Percentiles rank a stretch among this genome's conserved stretches.
phyloP scores from a whole-genome alignment of 345 rosid genomes.

The Lepidium africanum region DNA sequence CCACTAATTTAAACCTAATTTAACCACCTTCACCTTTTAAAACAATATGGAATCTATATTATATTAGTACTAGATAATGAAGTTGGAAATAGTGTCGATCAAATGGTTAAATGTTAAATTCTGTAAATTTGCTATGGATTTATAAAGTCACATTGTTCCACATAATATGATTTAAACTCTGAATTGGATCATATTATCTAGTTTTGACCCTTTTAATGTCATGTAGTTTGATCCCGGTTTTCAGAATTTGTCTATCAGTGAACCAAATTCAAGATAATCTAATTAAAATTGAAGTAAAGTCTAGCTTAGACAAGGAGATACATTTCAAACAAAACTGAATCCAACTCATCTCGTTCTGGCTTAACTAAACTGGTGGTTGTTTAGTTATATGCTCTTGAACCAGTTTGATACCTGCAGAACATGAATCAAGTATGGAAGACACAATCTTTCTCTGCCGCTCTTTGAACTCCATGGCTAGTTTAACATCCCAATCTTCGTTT shows the following conservation, averaged over 20 bases:
- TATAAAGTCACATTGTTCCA: too few relatives aligned
- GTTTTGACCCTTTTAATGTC: too few relatives aligned
- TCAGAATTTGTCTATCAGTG: too few relatives aligned
- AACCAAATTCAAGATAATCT: not conserved
- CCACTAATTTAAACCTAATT: slow-evolving; percentile 13
- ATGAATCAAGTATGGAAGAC: slow-evolving; percentile 66
- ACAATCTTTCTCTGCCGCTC: slow-evolving; percentile 53
- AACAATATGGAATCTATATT: not conserved
- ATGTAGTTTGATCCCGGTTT: too few relatives aligned
- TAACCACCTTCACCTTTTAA: not conserved
- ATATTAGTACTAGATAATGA: too few relatives aligned
- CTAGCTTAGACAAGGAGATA: not conserved
- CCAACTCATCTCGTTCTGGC: not conserved
- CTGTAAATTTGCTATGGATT: too few relatives aligned
- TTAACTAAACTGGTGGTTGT: slow-evolving; percentile 15
- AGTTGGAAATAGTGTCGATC: too few relatives aligned
- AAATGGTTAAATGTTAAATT: too few relatives aligned
- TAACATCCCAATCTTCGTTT: slow-evolving; percentile 50
- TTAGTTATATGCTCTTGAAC: slow-evolving; percentile 43
- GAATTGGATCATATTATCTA: too few relatives aligned
- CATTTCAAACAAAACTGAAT: not conserved
- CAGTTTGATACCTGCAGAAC: slow-evolving; percentile 49
- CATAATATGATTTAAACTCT: too few relatives aligned
- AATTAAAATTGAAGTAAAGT: not conserved
- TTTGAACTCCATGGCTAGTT: slow-evolving; percentile 49